These are phyloP conservation scores for Ophiorrhiza pumila DNA, from an alignment of 257 asterid genomes.

Conservation along the genomic window DNA sequence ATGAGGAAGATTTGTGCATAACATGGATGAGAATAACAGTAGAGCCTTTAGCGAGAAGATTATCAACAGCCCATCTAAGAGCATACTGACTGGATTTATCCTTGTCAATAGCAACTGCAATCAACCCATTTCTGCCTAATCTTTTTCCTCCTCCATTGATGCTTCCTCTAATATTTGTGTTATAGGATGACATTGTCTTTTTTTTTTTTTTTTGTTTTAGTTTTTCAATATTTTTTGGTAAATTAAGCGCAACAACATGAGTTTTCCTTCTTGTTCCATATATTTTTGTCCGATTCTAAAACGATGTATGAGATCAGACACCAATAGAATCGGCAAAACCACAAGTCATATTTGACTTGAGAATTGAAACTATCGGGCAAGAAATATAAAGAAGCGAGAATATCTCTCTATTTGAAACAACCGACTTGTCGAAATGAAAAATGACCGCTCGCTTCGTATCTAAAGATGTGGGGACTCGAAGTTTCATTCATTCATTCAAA, in stretches of 20 bases:
- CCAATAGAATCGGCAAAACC: not conserved
- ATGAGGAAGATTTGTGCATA: constrained; percentile 27
- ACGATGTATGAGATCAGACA: not conserved
- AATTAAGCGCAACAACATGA: not conserved
- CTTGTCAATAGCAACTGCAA: constrained; percentile 78
- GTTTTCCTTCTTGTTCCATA: not conserved
- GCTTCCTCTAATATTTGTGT: constrained; percentile 30
- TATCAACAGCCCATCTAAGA: constrained; percentile 67
- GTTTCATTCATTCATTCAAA: constrained; percentile 3
- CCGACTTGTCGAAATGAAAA: not conserved
- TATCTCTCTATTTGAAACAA: not conserved
- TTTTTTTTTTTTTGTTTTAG: not conserved
- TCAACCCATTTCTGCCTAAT: constrained; percentile 52
- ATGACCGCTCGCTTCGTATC: not conserved
- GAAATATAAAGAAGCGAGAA: not conserved
- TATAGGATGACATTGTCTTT: constrained; percentile 64
- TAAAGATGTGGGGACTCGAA: not conserved
- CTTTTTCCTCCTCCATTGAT: constrained; percentile 20
- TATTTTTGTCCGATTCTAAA: not conserved
- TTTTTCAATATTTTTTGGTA: too few relatives aligned
- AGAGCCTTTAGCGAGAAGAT: constrained; percentile 64
- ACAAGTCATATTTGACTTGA: constrained; percentile 1
- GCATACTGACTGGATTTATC: constrained; percentile 84
- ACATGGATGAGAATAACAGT: constrained; percentile 81
- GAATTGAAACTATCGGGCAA: not conserved